Base-by-base conservation (phyloP, 1,139 yeast genomes). In the Hyphopichia khmerensis region DNA sequence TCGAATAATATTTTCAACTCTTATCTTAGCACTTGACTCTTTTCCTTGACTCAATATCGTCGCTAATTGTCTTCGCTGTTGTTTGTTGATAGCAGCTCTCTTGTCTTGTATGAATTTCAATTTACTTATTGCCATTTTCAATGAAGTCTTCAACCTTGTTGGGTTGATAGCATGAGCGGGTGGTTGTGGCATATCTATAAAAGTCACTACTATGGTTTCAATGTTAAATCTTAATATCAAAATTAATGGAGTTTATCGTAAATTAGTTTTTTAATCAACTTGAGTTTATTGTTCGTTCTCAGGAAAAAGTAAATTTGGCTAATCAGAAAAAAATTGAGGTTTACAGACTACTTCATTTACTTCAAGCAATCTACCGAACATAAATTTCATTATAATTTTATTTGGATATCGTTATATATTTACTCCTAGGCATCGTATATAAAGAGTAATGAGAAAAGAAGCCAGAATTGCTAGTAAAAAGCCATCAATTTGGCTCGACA, bases 1-100 rank as follows among this genome's bases (percentile, higher is more conserved):
- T 30, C 93, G 77, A 23, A 91, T 87, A 45, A 90, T 79, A 55
- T 87, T 87, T 53, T 90, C 96, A 3, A 89, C 95, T 41, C 96
- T 68, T 45, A 90, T 89, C 46, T 79, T 77, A 17, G 96, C 96
- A 55, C 91, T 87, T 43, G 85, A 83, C 50, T 88, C 93, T 57
- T 87, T 88, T 5, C 91, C 90, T 38, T 71, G 75, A 5, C 75
- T 69, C 41, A 90, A 67, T 19, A 89, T 66, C 41, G 85, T 90
- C 1, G 96, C 96, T 67, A 87, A 72, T 63, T 71, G 72, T 45
- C 96, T 72, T 46, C 96, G 71, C 50, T 82, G 88, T 54, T 87
- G 95, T 60, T 89, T 90, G 7, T 95, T 83, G 24, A 87, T 54
- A 0, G 96, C 96, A 1, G 82, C 70, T 52, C 87, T 88, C 66